Evolutionary conservation across 352 stramenopile species (phyloP).

Genomic region (Pilasporangium apinafurcum): DNA sequence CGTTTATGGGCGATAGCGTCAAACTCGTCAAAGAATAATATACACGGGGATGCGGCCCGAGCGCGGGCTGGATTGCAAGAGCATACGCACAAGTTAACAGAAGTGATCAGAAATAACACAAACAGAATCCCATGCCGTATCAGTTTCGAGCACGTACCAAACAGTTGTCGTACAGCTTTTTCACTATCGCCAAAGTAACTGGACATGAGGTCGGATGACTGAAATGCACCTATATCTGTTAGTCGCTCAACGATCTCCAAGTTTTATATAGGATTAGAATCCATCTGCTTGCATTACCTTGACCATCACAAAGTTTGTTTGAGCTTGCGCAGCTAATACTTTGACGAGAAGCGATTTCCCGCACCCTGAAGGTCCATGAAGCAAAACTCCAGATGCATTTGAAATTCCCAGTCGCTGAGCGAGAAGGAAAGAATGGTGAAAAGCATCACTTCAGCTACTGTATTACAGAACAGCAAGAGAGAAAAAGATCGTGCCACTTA

Average conservation of each 20-base stretch:
- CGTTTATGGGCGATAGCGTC: constrained; percentile 78
- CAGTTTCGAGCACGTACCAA: constrained; percentile 32
- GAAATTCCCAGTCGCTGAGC: constrained; percentile 52
- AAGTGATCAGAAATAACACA: neutral
- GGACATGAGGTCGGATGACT: constrained; percentile 80
- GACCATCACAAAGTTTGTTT: constrained; percentile 77
- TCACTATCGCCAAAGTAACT: constrained; percentile 88
- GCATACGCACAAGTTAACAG: neutral
- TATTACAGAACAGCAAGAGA: neutral
- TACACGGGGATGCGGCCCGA: constrained; percentile 57
- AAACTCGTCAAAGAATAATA: constrained; percentile 86
- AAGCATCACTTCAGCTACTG: constrained; percentile 1
- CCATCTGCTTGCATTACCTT: no score
- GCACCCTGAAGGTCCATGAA: constrained; percentile 75
- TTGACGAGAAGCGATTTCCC: constrained; percentile 81
- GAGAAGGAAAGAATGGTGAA: neutral
- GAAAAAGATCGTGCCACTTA: constrained; percentile 16
- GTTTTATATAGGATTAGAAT: no score
- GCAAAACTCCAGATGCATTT: constrained; percentile 64
- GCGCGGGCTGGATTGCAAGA: constrained; percentile 38
- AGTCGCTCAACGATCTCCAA: neutral
- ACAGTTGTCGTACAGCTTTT: constrained; percentile 70
- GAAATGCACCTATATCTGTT: constrained; percentile 2
- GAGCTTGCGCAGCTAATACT: constrained; percentile 43
- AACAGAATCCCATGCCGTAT: no score